These are phyloP conservation scores for Nymphaea colorata DNA, from an alignment of 164 flowering plant species.

Conservation along the genomic window DNA sequence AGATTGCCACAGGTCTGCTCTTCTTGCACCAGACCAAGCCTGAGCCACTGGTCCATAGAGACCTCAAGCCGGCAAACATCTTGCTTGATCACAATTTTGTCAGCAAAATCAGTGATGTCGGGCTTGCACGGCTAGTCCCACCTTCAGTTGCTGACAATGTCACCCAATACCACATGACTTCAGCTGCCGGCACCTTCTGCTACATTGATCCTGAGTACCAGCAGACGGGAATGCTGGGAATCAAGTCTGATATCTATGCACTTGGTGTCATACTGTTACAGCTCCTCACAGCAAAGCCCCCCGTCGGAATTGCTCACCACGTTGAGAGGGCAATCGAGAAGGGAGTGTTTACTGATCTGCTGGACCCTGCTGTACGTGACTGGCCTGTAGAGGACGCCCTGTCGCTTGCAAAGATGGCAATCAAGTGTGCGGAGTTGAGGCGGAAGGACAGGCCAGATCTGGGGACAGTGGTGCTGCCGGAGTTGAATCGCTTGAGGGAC, in stretches of 20 bases:
- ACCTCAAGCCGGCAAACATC: constrained; percentile 57
- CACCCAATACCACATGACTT: constrained; percentile 40
- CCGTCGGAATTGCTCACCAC: constrained; percentile 41
- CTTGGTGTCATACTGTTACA: constrained; percentile 52
- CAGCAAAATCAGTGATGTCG: constrained; percentile 50
- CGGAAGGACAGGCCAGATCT: constrained; percentile 52
- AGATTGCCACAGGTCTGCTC: constrained; percentile 48
- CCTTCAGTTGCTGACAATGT: constrained; percentile 31
- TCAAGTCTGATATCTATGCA: constrained; percentile 50
- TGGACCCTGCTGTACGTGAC: constrained; percentile 39
- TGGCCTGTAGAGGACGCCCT: constrained; percentile 45
- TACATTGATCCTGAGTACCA: constrained; percentile 67
- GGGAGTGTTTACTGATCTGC: constrained; percentile 20
- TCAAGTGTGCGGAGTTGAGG: constrained; percentile 40
- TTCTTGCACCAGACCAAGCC: constrained; percentile 59
- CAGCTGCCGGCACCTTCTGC: constrained; percentile 59
- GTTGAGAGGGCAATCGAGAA: constrained; percentile 31
- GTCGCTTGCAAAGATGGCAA: constrained; percentile 27
- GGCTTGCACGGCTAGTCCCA: constrained; percentile 54
- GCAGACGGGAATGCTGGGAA: constrained; percentile 52
- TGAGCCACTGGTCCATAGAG: constrained; percentile 60
- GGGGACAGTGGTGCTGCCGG: constrained; percentile 28
- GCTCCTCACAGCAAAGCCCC: constrained; percentile 29
- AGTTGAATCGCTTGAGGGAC: constrained; percentile 25
- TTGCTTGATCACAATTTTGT: constrained; percentile 44